Evolutionary conservation across 2,329 filamentous ascomycete species (phyloP).

Genomic region (Phyllosticta citrichinensis): DNA sequence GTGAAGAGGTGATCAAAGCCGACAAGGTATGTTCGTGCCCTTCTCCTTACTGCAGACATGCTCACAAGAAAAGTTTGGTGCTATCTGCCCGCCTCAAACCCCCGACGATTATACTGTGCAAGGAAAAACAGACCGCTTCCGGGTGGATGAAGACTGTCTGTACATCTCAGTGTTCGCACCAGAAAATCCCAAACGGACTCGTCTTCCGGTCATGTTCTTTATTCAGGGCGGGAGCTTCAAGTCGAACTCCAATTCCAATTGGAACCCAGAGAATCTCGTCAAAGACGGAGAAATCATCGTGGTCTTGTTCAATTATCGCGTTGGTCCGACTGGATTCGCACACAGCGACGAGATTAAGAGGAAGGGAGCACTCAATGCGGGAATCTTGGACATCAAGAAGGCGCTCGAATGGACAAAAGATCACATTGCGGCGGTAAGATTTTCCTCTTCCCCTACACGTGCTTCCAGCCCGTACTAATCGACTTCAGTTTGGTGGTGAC

Average conservation of each 20-base stretch:
- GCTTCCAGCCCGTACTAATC: neutral
- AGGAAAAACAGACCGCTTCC: constrained; percentile 10
- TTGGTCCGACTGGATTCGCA: constrained; percentile 49
- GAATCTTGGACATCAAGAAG: constrained; percentile 42
- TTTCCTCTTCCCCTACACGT: neutral
- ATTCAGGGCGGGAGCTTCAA: constrained; percentile 50
- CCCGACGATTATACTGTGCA: constrained; percentile 16
- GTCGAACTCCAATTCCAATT: constrained; percentile 30
- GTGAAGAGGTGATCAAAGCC: neutral
- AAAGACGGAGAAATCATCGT: constrained; percentile 50
- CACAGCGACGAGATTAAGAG: constrained; percentile 46
- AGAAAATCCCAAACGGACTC: constrained; percentile 21
- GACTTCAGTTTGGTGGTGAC: constrained; percentile 36
- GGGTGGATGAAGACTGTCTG: constrained; percentile 36
- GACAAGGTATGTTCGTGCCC: neutral
- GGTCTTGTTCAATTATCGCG: constrained; percentile 46
- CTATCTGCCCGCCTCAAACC: constrained; percentile 23
- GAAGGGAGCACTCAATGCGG: constrained; percentile 43
- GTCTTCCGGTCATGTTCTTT: constrained; percentile 41
- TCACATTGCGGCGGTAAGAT: constrained; percentile 29
- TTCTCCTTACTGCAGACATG: too few relatives aligned
- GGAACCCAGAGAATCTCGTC: constrained; percentile 47
- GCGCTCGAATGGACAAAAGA: constrained; percentile 39
- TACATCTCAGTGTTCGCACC: constrained; percentile 42
- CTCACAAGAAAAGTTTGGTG: constrained; percentile 18